phyloP scores from a whole-genome alignment of 441 rosid genomes.

The Euphorbia corollata region DNA sequence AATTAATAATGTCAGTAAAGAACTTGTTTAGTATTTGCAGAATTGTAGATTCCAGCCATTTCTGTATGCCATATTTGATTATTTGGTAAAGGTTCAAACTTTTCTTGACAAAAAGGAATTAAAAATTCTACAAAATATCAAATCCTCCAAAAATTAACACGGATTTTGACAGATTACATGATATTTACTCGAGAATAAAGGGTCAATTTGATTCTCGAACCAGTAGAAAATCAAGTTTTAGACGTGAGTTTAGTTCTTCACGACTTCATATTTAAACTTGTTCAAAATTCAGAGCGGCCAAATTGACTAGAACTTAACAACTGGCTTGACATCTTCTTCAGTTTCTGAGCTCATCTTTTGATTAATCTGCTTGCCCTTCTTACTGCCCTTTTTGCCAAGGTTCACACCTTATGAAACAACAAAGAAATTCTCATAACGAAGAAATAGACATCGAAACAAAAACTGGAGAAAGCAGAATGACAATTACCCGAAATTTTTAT shows the following conservation, averaged over 20 bases:
- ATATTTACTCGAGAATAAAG: neutral
- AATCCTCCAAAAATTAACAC: neutral
- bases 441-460: neutral
- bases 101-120: neutral
- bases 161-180: neutral
- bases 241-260: neutral
- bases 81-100: neutral
- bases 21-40: no score
- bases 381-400: neutral
- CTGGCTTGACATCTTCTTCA: slow-evolving; percentile 3
- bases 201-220: neutral
- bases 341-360: neutral
- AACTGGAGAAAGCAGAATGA: neutral
- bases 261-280: neutral
- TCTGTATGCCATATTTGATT: neutral
- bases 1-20: no score
- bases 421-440: neutral
- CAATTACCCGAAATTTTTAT: slow-evolving; percentile 7
- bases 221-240: neutral
- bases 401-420: neutral
- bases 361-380: neutral
- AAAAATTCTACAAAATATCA: neutral
- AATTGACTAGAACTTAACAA: neutral
- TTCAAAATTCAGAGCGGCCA: neutral
- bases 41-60: neutral